Percentiles rank a stretch among this genome's conserved stretches.
Evolutionary conservation across 129 eudicot genomes (phyloP).

Genomic region (Sambucus nigra): DNA sequence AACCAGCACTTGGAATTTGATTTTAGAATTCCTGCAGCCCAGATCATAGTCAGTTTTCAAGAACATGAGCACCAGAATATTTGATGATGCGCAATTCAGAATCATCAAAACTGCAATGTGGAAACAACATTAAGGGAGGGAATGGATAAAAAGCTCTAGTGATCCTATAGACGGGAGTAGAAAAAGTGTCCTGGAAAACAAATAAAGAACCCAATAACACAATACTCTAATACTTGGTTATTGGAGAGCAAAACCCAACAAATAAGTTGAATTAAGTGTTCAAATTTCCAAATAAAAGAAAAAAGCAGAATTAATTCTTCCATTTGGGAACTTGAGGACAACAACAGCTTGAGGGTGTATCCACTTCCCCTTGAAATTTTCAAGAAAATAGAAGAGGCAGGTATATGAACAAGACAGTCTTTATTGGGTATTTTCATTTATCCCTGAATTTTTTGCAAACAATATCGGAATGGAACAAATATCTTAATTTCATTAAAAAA

Average conservation of each 20-base stretch:
- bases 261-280: neutral
- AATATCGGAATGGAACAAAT: neutral
- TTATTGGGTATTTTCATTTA: neutral
- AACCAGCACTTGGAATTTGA: slow-evolving; percentile 80
- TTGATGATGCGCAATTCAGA: slow-evolving; percentile 4
- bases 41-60: slow-evolving; percentile 47
- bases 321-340: too few species aligned
- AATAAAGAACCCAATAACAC: neutral
- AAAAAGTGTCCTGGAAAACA: neutral
- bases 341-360: too few species aligned
- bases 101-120: slow-evolving; percentile 10
- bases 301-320: too few species aligned
- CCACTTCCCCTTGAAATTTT: too few species aligned
- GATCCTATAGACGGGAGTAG: neutral
- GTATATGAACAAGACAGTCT: too few species aligned
- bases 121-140: slow-evolving; percentile 5
- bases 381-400: too few species aligned
- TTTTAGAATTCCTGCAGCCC: slow-evolving; percentile 73
- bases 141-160: neutral
- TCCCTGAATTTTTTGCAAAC: neutral
- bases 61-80: slow-evolving; percentile 17
- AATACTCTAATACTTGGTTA: neutral
- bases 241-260: neutral
- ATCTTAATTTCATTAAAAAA: too few species aligned
- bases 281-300: too few species aligned